Conservation (phyloP, 352 stramenopile genomes). For the Globisporangium canariense region DNA sequence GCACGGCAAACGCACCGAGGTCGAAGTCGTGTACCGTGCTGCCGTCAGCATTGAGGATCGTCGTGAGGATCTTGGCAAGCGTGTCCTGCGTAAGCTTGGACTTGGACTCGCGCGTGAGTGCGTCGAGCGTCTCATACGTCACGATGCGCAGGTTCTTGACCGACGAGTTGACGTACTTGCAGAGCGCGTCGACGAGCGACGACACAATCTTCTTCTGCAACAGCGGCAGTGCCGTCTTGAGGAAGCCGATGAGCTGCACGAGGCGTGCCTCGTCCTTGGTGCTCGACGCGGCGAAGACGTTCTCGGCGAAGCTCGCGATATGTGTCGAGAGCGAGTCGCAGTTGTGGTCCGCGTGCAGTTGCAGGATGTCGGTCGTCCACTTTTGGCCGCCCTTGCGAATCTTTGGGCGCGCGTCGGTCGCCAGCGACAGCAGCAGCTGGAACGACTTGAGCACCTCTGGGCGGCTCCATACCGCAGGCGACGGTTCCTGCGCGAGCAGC, state of each 20-base stretch:
- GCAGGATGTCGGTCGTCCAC: slow-evolving; percentile 67
- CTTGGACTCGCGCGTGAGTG: slow-evolving; percentile 42
- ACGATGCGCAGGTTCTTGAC: slow-evolving; percentile 76
- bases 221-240: slow-evolving; percentile 73
- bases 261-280: slow-evolving; percentile 73
- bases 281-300: slow-evolving; percentile 63
- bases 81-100: slow-evolving; percentile 66
- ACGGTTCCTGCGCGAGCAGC: slow-evolving; percentile 73
- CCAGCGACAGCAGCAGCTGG: slow-evolving; percentile 71
- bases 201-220: slow-evolving; percentile 79
- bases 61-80: slow-evolving; percentile 56
- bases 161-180: slow-evolving; percentile 71
- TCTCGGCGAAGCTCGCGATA: slow-evolving; percentile 84
- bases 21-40: slow-evolving; percentile 60
- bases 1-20: slow-evolving; percentile 60
- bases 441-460: slow-evolving; percentile 74
- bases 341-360: slow-evolving; percentile 62
- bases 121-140: slow-evolving; percentile 73
- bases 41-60: slow-evolving; percentile 58
- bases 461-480: slow-evolving; percentile 51
- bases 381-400: slow-evolving; percentile 80
- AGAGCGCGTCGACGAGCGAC: slow-evolving; percentile 68
- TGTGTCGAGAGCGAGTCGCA: slow-evolving; percentile 83
- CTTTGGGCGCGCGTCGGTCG: slow-evolving; percentile 79
- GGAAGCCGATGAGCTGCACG: slow-evolving; percentile 76